Percentiles rank a stretch among this genome's conserved stretches.
Evolutionary conservation across 2,329 filamentous ascomycete genomes (phyloP).

Genomic region (Fusarium sp.): DNA sequence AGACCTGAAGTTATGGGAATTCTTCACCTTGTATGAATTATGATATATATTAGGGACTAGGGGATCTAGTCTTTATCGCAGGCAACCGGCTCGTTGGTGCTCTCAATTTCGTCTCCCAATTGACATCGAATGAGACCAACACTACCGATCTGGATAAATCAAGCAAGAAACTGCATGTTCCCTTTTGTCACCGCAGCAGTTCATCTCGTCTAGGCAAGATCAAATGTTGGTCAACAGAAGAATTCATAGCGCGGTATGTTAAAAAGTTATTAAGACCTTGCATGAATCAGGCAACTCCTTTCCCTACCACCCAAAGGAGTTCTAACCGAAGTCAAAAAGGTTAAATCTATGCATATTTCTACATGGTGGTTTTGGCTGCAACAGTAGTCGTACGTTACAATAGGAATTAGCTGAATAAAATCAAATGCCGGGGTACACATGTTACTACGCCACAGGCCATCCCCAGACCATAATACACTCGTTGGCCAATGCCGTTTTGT

Average conservation of each 20-base stretch:
- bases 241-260: fast-evolving
- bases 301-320: no score
- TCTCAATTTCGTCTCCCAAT: background rate
- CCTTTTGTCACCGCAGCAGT: no score
- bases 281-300: background rate
- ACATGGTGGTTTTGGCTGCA: background rate
- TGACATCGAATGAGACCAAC: no score
- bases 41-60: background rate
- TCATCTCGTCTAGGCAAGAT: background rate
- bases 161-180: background rate
- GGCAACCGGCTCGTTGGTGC: background rate
- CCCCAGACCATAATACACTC: no score
- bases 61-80: background rate
- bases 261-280: background rate
- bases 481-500: background rate
- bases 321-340: background rate
- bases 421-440: background rate
- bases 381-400: background rate
- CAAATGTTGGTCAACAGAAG: background rate
- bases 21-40: background rate
- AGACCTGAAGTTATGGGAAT: background rate
- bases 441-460: background rate
- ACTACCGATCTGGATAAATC: background rate
- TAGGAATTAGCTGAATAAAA: no score
- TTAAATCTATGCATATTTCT: background rate